A percentile compares a stretch with the other conserved stretches of the same genome.
Evolutionary conservation across 2,329 filamentous ascomycete species (phyloP).

Genomic region (Xylariaceae sp.): DNA sequence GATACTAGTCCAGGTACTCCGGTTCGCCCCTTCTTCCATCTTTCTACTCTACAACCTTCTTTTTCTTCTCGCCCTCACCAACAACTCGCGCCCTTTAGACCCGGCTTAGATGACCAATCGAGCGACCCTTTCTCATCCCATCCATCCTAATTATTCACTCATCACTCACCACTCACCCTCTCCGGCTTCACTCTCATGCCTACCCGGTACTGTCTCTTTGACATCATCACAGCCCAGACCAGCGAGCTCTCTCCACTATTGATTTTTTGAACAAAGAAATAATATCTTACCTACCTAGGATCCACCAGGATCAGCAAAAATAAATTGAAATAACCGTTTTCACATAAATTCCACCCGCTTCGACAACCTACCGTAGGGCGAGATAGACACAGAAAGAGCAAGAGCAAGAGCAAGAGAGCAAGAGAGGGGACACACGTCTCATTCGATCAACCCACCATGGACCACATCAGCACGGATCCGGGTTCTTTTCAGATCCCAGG

Average conservation of each 20-base stretch:
- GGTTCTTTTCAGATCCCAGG: slow-evolving; percentile 53
- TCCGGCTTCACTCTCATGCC: neutral
- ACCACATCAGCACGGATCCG: slow-evolving; percentile 41
- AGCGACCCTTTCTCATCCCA: neutral
- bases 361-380: slow-evolving; percentile 6
- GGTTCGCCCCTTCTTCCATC: neutral
- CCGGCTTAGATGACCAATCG: neutral
- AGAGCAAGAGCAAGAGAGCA: neutral
- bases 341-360: neutral
- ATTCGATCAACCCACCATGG: slow-evolving; percentile 34
- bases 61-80: neutral
- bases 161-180: neutral
- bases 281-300: neutral
- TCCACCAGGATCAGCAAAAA: neutral
- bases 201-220: neutral
- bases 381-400: too few relatives aligned
- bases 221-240: neutral
- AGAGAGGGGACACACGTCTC: slow-evolving; percentile 2
- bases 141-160: neutral
- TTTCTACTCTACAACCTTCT: neutral
- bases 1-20: neutral
- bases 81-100: neutral
- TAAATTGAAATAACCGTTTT: neutral
- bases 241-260: slow-evolving; percentile 5
- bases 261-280: neutral